phyloP scores from a whole-genome alignment of 371 early-diverging fungal species.

The Rhizopus arrhizus region DNA sequence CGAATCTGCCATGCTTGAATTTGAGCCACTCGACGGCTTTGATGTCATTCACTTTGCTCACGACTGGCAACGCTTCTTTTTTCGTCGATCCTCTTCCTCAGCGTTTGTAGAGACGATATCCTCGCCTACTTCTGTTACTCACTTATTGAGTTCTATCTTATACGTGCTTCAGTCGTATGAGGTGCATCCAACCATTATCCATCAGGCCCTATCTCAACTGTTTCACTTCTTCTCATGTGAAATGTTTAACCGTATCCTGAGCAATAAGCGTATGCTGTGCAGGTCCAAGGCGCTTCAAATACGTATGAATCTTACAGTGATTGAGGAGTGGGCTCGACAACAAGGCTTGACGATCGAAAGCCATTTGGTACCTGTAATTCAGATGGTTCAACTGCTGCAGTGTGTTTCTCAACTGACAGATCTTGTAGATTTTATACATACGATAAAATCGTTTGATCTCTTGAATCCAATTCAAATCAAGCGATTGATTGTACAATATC shows the following conservation, averaged over 20 bases:
- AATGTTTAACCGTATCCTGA: slow-evolving; percentile 82
- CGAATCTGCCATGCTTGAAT: slow-evolving; percentile 74
- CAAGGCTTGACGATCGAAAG: slow-evolving; percentile 47
- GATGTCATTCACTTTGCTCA: slow-evolving; percentile 69
- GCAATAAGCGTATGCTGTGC: slow-evolving; percentile 70
- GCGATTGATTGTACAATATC: slow-evolving; percentile 72
- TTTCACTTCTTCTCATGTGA: slow-evolving; percentile 76
- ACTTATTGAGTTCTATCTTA: slow-evolving; percentile 63
- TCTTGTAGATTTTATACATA: slow-evolving; percentile 71
- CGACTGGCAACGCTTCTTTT: slow-evolving; percentile 53
- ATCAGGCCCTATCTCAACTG: slow-evolving; percentile 72
- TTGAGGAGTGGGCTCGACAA: slow-evolving; percentile 85
- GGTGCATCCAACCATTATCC: slow-evolving; percentile 72
- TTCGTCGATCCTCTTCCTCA: slow-evolving; percentile 11
- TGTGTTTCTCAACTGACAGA: slow-evolving; percentile 72
- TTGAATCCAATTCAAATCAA: slow-evolving; percentile 76
- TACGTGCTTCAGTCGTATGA: slow-evolving; percentile 61
- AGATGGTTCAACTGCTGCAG: slow-evolving; percentile 82
- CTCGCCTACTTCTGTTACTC: slow-evolving; percentile 67
- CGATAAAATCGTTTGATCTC: slow-evolving; percentile 63
- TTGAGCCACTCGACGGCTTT: slow-evolving; percentile 73
- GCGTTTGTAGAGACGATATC: slow-evolving; percentile 7
- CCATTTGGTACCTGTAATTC: slow-evolving; percentile 69
- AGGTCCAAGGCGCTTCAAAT: slow-evolving; percentile 84
- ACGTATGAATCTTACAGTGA: slow-evolving; percentile 75